Base-by-base conservation (phyloP, 441 rosid genomes). In the Corymbia calophylla region DNA sequence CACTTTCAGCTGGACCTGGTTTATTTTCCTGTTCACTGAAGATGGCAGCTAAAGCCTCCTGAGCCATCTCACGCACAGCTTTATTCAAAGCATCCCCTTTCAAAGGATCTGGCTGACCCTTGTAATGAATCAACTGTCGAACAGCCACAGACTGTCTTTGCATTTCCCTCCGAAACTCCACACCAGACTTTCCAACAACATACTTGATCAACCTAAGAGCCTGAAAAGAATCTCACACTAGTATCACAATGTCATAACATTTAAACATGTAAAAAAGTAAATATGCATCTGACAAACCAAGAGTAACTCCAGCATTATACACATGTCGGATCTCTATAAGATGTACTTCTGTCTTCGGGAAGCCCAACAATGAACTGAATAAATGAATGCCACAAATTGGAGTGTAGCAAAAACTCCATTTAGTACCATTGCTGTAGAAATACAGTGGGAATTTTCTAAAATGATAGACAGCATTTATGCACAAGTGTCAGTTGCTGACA, bases 21-120 rank as follows among this genome's bases (percentile, higher is more conserved):
- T 94, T 95, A 87, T 89, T 96, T 64, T 93, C 93, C 93, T 97
- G 98, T 91, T 96, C 99, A 2, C 97, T 94, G 87, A 98, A 98
- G 66, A 98, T 95, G 88, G 97, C 97, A 90, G 97, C 93, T 86
- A 98, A 92, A 86, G 97, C 92, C 91, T 98, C 99, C n/a, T 96
- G 98, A 92, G 99, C 98, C 32, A 96, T 96, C 48, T 97, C 99
- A 90, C 99, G 91, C 89, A 98, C 98, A 88, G 99, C 98, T 94
- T 98, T 98, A 91, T 98, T 98, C 88, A 94, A 98, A 11, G 99
- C 97, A 94, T 97, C 99, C 27, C 99, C 99, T 89, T 98, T 98
- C 89, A 98, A 91, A 88, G 98, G 95, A 94, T 97, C 97, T 49
- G 93, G 91, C 91, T 97, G 95, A 58, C 99, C 99, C 92, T 94